Evolutionary conservation across 768 basidiomycete species (phyloP).

Genomic region (Serendipita sp.): DNA sequence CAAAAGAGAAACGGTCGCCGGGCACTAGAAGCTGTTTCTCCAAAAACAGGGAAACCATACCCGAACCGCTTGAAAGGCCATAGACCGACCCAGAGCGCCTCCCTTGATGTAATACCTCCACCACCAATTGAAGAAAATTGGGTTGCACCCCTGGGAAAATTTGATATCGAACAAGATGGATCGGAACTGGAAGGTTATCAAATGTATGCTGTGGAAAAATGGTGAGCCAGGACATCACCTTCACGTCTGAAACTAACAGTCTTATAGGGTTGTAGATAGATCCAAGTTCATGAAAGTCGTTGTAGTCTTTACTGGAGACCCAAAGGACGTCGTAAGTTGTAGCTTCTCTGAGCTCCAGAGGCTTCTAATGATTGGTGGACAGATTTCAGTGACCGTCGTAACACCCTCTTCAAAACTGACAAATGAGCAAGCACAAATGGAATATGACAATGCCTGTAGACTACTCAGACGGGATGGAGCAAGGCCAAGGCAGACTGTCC

Average conservation of each 20-base stretch:
- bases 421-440: conserved; percentile 29
- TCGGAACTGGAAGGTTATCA: conserved; percentile 50
- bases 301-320: conserved; percentile 63
- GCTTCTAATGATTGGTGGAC: background rate
- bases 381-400: conserved; percentile 49
- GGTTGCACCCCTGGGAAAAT: conserved; percentile 31
- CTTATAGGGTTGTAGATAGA: conserved; percentile 48
- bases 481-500: conserved; percentile 53
- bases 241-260: background rate
- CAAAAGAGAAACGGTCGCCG: background rate
- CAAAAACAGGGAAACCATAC: background rate
- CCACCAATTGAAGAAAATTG: conserved; percentile 18
- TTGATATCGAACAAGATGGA: conserved; percentile 33
- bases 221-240: conserved; percentile 26
- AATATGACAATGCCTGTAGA: conserved; percentile 48
- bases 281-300: conserved; percentile 43
- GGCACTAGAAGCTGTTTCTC: background rate
- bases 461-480: conserved; percentile 54
- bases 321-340: conserved; percentile 38
- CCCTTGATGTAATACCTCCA: background rate
- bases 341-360: background rate
- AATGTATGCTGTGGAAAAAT: conserved; percentile 77
- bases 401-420: conserved; percentile 29
- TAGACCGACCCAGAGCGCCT: conserved; percentile 11
- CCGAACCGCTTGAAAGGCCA: background rate